These are phyloP conservation scores for Hyphopichia burtonii DNA, from an alignment of 1,139 yeast genomes.

Conservation along the genomic window DNA sequence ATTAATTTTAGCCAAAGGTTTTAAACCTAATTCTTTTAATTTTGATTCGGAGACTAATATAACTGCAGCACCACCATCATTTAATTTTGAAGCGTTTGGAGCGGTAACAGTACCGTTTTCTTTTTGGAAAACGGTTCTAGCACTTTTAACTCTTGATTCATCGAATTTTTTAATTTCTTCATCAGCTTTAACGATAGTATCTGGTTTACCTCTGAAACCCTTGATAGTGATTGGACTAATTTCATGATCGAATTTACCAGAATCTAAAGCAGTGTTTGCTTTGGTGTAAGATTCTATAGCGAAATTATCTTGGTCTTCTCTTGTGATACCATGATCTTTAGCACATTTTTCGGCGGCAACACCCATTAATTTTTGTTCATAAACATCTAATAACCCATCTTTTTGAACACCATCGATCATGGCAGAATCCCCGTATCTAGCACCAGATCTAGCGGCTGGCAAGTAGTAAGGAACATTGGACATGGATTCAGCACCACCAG, in stretches of 20 bases:
- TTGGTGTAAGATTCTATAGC: conserved; percentile 70
- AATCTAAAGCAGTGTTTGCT: conserved; percentile 75
- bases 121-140: conserved; percentile 90
- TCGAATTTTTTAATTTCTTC: conserved; percentile 74
- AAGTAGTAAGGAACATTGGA: conserved; percentile 92
- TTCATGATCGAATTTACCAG: conserved; percentile 78
- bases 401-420: conserved; percentile 85
- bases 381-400: conserved; percentile 92
- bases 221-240: conserved; percentile 84
- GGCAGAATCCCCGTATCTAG: conserved; percentile 79
- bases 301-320: conserved; percentile 72
- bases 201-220: conserved; percentile 93
- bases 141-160: conserved; percentile 70
- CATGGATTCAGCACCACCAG: conserved; percentile 99
- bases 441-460: conserved; percentile 82
- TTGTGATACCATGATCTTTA: conserved; percentile 56
- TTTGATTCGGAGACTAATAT: conserved; percentile 80
- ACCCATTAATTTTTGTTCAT: conserved; percentile 88
- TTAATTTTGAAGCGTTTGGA: conserved; percentile 92
- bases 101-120: conserved; percentile 95
- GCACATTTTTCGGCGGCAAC: conserved; percentile 97
- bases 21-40: conserved; percentile 78
- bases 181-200: conserved; percentile 64
- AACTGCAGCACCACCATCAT: conserved; percentile 97
- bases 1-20: conserved; percentile 80